A percentile compares a stretch with the other conserved stretches of the same genome.
Evolutionary conservation across 2,329 filamentous ascomycete genomes (phyloP).

Genomic region (Fusarium vanettenii): DNA sequence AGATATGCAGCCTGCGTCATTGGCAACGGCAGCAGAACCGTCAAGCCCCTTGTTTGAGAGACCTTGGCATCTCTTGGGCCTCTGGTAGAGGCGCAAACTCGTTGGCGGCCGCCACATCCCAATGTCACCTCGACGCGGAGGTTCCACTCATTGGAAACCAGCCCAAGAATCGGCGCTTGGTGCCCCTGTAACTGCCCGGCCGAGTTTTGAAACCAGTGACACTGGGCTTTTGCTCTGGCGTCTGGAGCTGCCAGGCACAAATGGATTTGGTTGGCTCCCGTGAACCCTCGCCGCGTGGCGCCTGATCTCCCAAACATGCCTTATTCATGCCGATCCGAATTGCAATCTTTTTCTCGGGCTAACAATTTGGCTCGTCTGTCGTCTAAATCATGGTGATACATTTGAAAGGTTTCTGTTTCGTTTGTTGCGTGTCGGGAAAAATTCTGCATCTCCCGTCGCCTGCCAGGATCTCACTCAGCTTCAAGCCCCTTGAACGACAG

Average conservation of each 20-base stretch:
- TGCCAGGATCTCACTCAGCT: neutral
- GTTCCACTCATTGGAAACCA: conserved; percentile 38
- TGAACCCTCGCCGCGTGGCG: conserved; percentile 11
- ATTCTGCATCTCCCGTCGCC: conserved; percentile 13
- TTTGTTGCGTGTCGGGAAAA: conserved; percentile 13
- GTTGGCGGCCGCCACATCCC: conserved; percentile 26
- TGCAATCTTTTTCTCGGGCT: conserved; percentile 15
- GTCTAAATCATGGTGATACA: conserved; percentile 9
- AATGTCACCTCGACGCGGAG: conserved; percentile 29
- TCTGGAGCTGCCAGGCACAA: conserved; percentile 32
- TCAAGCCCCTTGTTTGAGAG: conserved; percentile 15
- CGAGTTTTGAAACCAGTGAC: conserved; percentile 33
- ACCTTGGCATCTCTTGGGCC: neutral
- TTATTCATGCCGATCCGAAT: conserved; percentile 32
- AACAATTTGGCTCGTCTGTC: conserved; percentile 2
- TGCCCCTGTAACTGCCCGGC: conserved; percentile 29
- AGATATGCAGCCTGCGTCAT: conserved; percentile 9
- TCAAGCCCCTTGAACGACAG: conserved; percentile 4
- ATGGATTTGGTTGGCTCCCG: conserved; percentile 32
- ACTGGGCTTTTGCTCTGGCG: conserved; percentile 29
- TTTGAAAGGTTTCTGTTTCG: conserved; percentile 9
- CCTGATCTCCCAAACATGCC: conserved; percentile 18
- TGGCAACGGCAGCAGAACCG: conserved; percentile 15
- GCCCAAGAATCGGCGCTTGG: conserved; percentile 35
- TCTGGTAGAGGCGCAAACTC: conserved; percentile 4